A percentile compares a stretch with the other conserved stretches of the same genome.
phyloP scores from a whole-genome alignment of 768 basidiomycete genomes.

The Phanerochaete carnosa region DNA sequence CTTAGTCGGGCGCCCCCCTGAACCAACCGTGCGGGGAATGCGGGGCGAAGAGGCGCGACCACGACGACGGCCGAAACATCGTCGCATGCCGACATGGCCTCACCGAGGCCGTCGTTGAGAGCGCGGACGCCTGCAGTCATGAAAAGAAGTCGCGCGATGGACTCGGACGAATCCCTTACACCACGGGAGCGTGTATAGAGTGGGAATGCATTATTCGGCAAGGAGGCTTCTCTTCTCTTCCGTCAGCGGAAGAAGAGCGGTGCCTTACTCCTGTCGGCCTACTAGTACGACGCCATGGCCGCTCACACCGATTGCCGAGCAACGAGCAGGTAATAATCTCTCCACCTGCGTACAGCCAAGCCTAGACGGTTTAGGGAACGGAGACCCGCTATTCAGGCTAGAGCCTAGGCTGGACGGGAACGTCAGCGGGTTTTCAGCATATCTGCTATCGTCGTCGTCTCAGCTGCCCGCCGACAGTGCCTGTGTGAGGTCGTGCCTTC shows the following conservation, averaged over 20 bases:
- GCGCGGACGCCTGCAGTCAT: too few relatives aligned
- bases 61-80: conserved; percentile 1
- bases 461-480: not conserved
- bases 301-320: not conserved
- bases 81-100: not conserved
- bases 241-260: conserved; percentile 2
- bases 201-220: not conserved
- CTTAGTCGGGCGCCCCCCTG: conserved; percentile 5
- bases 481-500: too few relatives aligned
- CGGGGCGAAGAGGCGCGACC: conserved; percentile 3
- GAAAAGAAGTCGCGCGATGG: too few relatives aligned
- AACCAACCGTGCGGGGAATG: conserved; percentile 10
- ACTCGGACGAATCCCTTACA: too few relatives aligned
- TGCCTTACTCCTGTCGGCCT: not conserved
- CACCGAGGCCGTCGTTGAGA: too few relatives aligned
- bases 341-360: not conserved
- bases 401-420: too few relatives aligned
- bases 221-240: not conserved
- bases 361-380: not conserved
- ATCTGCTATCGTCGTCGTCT: too few relatives aligned
- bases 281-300: not conserved
- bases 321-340: not conserved
- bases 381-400: not conserved
- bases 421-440: too few relatives aligned
- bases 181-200: not conserved